phyloP scores from a whole-genome alignment of 495 filamentous ascomycete species.

The Tetracladium marchalianum region DNA sequence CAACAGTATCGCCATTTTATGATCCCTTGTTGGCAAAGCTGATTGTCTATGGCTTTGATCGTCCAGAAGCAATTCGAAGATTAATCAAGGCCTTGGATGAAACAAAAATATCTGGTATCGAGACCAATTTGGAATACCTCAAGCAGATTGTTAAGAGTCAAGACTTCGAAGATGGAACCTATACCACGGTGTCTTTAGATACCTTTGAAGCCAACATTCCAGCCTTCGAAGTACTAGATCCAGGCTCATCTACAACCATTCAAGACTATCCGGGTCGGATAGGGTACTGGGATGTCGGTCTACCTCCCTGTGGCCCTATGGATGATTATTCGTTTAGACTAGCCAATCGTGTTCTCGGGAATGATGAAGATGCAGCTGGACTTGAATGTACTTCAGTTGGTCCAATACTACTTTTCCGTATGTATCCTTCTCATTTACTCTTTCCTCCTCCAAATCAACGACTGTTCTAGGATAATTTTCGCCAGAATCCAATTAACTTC shows the following conservation, averaged over 20 bases:
- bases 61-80: constrained; percentile 32
- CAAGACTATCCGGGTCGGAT: constrained; percentile 49
- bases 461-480: no score
- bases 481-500: no score
- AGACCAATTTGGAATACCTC: constrained; percentile 48
- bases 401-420: constrained; percentile 42
- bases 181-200: constrained; percentile 40
- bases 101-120: constrained; percentile 41
- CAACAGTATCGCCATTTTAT: constrained; percentile 43
- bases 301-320: constrained; percentile 44
- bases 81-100: constrained; percentile 31
- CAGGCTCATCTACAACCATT: constrained; percentile 39
- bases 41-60: constrained; percentile 38
- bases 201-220: constrained; percentile 36
- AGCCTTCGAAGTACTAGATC: constrained; percentile 44
- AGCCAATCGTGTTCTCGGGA: constrained; percentile 50
- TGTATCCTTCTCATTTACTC: not conserved
- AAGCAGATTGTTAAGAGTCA: constrained; percentile 28
- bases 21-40: constrained; percentile 56
- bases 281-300: constrained; percentile 37
- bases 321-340: constrained; percentile 44
- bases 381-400: constrained; percentile 51
- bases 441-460: no score
- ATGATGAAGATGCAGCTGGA: constrained; percentile 36
- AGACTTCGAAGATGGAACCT: constrained; percentile 38